Base-by-base conservation (phyloP, 106 monocot genomes). In the Platanthera zijinensis region DNA sequence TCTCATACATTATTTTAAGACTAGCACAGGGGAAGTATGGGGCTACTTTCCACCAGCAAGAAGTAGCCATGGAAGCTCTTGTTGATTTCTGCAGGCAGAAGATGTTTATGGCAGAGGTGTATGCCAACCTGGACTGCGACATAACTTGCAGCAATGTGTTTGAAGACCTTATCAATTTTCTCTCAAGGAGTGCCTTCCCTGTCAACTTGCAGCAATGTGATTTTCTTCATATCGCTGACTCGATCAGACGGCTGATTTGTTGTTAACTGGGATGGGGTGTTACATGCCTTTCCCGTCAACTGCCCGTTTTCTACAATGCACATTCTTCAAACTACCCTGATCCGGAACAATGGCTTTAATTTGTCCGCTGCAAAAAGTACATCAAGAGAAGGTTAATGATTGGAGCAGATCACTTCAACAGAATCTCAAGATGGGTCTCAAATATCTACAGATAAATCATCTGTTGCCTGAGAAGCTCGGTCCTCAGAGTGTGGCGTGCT, bases 1-100 rank as follows among this genome's bases (percentile, higher is more conserved):
- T 96, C 79, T 89, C 95, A 21, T 92, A 92, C 76, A 90, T 96
- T 32, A 90, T 96, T 12, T 79, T 92, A 59, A 92, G 88, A 79
- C 85, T 96, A 17, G 90, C 92, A 8, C 92, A 96, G 73, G 84
- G 88, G 52, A 73, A 83, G 64, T 85, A 90, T 80, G 95, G 95
- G 18, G 83, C 87, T 15, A 87, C 78, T 53, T 96, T 84, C 73
- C 92, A 96, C 80, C 95, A 96, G 78, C 92, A 96, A 80, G 95
- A 96, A 85, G 92, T 96, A 69, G 95, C 92, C 6, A 79, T 96
- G 89, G 95, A 96, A 85, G 86, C 90, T 78, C 87, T 92, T 53
- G 90, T 91, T 17, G 94, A 94, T 39, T 91, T 94, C 69, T 94
- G 94, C 81, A 72, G 90, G 74, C 94, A 94, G 80, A 86, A 85